Base-by-base conservation (phyloP, 176 grass and related monocot species). In the Oryza longistaminata region DNA sequence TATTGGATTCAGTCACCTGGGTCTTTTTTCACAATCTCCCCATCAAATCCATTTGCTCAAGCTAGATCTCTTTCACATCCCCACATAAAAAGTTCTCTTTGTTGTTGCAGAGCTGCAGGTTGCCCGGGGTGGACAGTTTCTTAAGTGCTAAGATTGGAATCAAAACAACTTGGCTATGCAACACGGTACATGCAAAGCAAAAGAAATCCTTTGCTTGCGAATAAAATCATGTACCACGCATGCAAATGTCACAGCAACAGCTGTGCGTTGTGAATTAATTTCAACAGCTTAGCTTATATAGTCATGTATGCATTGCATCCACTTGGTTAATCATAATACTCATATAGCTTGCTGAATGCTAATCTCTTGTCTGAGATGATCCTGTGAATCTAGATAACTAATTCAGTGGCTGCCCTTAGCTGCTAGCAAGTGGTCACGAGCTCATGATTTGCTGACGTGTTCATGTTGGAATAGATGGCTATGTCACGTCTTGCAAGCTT, bases 201-300 rank as follows among this genome's bases (percentile, higher is more conserved):
- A 90, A 84, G 76, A 90, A 87, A 93, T 93, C 81, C 85, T 80
- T 90, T 90, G 75, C 85, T 88, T 90, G 87, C 70, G 85, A 94
- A 92, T 73, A 88, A 88, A 73, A 93, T 75, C 82, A 73, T 78
- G 21, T 81, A 71, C 61, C 53, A 72, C 45, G 79, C 76, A 40
- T 78, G 73, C 60, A 49, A 67, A 67, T 29, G 69, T 68, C 75
- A 44, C 67, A 87, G 58, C 44, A 3, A 53, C 31, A 61, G 80
- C 48, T 82, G 31, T 9, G 34, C 44, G 24, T 87, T 68, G 2
- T 29, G 13, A 58, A 69, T 75, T 65, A 39, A 44, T 55, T 70
- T 69, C 73, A 85, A 65, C 65, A 11, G 40, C 26, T 66, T 53
- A 37, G 44, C 26, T 62, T 24, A 24, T 22, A 61, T 62, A n/a